A percentile compares a stretch with the other conserved stretches of the same genome.
Evolutionary conservation across 306 rosid genomes (phyloP).

Genomic region (Albizia julibrissin): DNA sequence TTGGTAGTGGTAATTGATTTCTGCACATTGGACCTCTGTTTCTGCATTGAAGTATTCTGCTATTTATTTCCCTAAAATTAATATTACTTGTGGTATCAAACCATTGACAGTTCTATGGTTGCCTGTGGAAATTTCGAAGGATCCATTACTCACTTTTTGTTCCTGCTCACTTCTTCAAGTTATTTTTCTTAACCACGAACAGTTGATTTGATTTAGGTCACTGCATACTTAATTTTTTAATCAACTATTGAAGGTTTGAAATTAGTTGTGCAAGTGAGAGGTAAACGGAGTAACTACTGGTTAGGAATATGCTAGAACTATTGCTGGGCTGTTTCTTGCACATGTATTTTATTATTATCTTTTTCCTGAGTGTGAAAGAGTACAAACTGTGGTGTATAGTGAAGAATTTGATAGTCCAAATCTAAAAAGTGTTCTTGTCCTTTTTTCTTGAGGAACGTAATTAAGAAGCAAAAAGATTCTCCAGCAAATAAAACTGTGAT

Average conservation of each 20-base stretch:
- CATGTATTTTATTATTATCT: background rate
- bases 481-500: background rate
- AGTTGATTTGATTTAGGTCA: background rate
- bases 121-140: background rate
- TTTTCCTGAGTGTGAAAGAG: background rate
- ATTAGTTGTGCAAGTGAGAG: background rate
- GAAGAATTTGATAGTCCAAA: background rate
- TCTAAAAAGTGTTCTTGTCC: background rate
- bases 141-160: background rate
- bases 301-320: background rate
- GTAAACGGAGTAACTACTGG: background rate
- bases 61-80: background rate
- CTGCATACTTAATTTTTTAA: background rate
- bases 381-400: background rate
- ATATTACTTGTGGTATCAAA: background rate
- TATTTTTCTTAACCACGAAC: background rate
- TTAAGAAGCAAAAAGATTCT: background rate
- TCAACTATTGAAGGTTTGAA: background rate
- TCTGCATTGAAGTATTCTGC: background rate
- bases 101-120: background rate
- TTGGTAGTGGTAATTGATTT: background rate
- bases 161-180: background rate
- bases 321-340: background rate
- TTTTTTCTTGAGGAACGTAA: background rate
- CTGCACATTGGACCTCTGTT: background rate